Evolutionary conservation across 805 yeast genomes (phyloP).

Genomic region (Isabelozyma heimii): DNA sequence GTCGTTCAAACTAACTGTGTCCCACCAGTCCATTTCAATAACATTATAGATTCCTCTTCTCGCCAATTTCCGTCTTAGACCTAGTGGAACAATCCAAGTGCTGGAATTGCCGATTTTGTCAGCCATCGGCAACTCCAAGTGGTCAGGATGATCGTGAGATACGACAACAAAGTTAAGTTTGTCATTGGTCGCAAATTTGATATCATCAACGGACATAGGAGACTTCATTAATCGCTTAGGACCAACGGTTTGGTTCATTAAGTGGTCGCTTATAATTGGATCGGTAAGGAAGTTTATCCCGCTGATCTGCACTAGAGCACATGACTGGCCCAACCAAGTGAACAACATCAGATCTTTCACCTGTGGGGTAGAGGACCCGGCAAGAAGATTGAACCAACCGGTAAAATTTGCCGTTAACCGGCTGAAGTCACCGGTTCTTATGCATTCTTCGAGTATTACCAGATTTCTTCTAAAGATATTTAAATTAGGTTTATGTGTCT

Average conservation of each 20-base stretch:
- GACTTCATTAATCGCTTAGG: constrained; percentile 82
- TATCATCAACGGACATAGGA: constrained; percentile 62
- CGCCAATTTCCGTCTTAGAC: constrained; percentile 60
- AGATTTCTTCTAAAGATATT: constrained; percentile 41
- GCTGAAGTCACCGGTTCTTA: constrained; percentile 14
- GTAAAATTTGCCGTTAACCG: constrained; percentile 7
- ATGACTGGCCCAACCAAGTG: constrained; percentile 95
- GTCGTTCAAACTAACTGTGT: constrained; percentile 36
- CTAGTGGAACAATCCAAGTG: constrained; percentile 86
- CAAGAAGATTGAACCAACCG: constrained; percentile 3
- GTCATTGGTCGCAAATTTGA: constrained; percentile 48
- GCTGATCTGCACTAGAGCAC: constrained; percentile 69
- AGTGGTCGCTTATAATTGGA: constrained; percentile 69
- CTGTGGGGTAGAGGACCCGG: constrained; percentile 20
- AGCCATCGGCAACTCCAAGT: constrained; percentile 67
- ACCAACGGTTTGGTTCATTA: constrained; percentile 64
- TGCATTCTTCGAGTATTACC: constrained; percentile 23
- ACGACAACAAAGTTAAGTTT: constrained; percentile 71
- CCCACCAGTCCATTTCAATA: constrained; percentile 94
- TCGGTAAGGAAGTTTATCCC: constrained; percentile 80
- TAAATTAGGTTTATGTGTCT: constrained; percentile 56
- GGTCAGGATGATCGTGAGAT: constrained; percentile 96
- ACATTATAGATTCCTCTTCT: constrained; percentile 58
- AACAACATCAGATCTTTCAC: constrained; percentile 52
- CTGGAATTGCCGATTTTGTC: constrained; percentile 50